phyloP scores from a whole-genome alignment of 768 basidiomycete species.

The Udeniomyces megalosporus region DNA sequence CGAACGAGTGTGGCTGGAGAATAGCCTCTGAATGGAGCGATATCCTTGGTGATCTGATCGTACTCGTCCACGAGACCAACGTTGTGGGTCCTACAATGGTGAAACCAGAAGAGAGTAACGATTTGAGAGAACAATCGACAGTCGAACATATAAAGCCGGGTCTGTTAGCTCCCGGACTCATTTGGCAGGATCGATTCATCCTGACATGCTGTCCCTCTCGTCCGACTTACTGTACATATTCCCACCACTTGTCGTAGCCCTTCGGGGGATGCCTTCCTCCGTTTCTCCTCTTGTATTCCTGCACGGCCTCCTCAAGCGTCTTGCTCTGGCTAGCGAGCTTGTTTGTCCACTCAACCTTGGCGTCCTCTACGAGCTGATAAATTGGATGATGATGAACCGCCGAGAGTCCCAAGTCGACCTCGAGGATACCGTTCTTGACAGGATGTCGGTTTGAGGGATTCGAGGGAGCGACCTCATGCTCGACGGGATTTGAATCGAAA shows the following conservation, averaged over 20 bases:
- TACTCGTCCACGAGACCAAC: conserved; percentile 25
- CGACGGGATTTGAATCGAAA: no score
- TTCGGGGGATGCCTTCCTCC: conserved; percentile 20
- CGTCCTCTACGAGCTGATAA: conserved; percentile 28
- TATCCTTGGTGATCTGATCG: conserved; percentile 22
- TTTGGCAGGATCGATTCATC: not conserved
- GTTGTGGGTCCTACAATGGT: conserved; percentile 19
- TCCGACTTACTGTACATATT: conserved; percentile 21
- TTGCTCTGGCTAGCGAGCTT: conserved; percentile 23
- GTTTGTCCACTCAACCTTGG: conserved; percentile 22
- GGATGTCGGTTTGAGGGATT: conserved; percentile 1
- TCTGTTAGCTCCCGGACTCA: not conserved
- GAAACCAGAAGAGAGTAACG: not conserved
- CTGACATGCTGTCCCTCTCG: no score
- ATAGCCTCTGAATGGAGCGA: conserved; percentile 20
- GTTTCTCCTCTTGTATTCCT: conserved; percentile 24
- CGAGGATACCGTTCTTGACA: conserved; percentile 29
- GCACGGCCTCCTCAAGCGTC: conserved; percentile 22
- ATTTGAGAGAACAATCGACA: not conserved
- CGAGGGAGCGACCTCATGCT: not conserved
- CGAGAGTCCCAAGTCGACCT: conserved; percentile 24
- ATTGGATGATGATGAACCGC: conserved; percentile 33
- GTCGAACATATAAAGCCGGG: not conserved
- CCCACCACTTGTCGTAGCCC: conserved; percentile 29
- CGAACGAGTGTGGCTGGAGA: not conserved